Percentiles rank a stretch among this genome's conserved stretches.
These are phyloP conservation scores for Colletotrichum cuscutae DNA, from an alignment of 2,329 filamentous ascomycete species.

Conservation along the genomic window DNA sequence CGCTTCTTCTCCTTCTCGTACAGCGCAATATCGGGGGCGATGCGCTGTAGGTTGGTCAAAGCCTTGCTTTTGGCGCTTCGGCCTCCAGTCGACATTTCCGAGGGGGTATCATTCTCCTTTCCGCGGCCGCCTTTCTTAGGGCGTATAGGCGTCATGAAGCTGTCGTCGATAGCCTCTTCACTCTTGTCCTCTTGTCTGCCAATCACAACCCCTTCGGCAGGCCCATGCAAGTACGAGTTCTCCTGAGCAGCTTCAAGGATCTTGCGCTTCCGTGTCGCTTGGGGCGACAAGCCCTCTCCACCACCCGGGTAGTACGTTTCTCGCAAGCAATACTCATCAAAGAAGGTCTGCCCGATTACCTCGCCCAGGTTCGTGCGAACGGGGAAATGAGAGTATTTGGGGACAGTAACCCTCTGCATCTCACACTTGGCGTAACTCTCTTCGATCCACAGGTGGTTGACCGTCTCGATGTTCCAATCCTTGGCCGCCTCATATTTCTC, in stretches of 20 bases:
- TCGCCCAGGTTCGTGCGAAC: conserved; percentile 90
- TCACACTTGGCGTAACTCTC: conserved; percentile 95
- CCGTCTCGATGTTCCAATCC: conserved; percentile 90
- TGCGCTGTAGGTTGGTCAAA: conserved; percentile 76
- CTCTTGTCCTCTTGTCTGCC: conserved; percentile 51
- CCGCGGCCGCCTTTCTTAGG: conserved; percentile 64
- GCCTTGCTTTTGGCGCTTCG: conserved; percentile 92
- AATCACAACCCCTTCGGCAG: conserved; percentile 58
- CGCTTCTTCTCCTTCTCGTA: conserved; percentile 96
- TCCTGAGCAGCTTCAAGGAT: conserved; percentile 61
- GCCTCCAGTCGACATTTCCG: conserved; percentile 72
- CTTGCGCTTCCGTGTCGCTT: conserved; percentile 60
- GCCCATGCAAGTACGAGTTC: conserved; percentile 58
- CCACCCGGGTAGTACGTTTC: conserved; percentile 77
- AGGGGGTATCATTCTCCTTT: conserved; percentile 88
- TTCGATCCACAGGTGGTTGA: conserved; percentile 98
- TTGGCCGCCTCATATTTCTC: conserved; percentile 93
- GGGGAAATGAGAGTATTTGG: conserved; percentile 88
- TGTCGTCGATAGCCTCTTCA: conserved; percentile 48
- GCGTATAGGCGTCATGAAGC: conserved; percentile 62
- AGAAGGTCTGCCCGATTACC: conserved; percentile 87
- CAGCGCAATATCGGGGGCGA: conserved; percentile 85
- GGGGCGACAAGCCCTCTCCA: conserved; percentile 54
- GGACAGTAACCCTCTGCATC: conserved; percentile 75
- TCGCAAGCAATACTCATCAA: conserved; percentile 72